Percentiles rank a stretch among this genome's conserved stretches.
Evolutionary conservation across 2,329 filamentous ascomycete genomes (phyloP).

Genomic region (Talaromyces pinophilus): DNA sequence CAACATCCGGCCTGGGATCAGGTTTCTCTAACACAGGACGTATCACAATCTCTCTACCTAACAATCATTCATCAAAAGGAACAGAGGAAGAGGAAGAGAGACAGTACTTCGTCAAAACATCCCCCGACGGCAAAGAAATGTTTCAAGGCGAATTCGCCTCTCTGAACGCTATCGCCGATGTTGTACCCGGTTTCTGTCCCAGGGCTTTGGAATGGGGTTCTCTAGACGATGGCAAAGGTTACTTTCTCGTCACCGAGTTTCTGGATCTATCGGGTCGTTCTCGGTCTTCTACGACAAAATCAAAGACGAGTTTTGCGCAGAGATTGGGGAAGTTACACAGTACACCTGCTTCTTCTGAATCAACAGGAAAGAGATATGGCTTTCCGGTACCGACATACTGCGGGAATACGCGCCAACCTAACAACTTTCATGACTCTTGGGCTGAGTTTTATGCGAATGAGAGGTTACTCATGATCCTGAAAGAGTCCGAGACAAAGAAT

Average conservation of each 20-base stretch:
- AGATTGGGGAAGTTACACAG: constrained; percentile 80
- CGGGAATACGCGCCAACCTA: constrained; percentile 80
- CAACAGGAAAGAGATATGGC: constrained; percentile 61
- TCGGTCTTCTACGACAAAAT: constrained; percentile 44
- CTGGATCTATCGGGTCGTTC: constrained; percentile 60
- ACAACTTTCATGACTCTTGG: constrained; percentile 72
- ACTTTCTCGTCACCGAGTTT: constrained; percentile 73
- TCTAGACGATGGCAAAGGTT: constrained; percentile 47
- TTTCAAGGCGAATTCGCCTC: constrained; percentile 74
- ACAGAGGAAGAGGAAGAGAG: constrained; percentile 32
- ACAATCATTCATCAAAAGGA: constrained; percentile 14
- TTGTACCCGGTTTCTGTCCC: constrained; percentile 75
- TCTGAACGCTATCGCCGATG: constrained; percentile 74
- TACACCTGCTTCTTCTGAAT: constrained; percentile 62
- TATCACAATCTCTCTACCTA: constrained; percentile 38
- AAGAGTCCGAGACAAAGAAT: constrained; percentile 60
- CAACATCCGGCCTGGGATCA: constrained; percentile 42
- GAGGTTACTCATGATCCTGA: constrained; percentile 67
- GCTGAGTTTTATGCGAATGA: constrained; percentile 81
- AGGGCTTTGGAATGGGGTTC: constrained; percentile 70
- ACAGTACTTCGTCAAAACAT: constrained; percentile 46
- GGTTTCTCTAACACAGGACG: constrained; percentile 49
- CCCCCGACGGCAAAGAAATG: constrained; percentile 39
- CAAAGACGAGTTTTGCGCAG: constrained; percentile 61
- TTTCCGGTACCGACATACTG: constrained; percentile 86